Evolutionary conservation across 805 yeast genomes (phyloP), one percentile per base, ranked within the genome.

Genomic region (Candida ulmi): DNA sequence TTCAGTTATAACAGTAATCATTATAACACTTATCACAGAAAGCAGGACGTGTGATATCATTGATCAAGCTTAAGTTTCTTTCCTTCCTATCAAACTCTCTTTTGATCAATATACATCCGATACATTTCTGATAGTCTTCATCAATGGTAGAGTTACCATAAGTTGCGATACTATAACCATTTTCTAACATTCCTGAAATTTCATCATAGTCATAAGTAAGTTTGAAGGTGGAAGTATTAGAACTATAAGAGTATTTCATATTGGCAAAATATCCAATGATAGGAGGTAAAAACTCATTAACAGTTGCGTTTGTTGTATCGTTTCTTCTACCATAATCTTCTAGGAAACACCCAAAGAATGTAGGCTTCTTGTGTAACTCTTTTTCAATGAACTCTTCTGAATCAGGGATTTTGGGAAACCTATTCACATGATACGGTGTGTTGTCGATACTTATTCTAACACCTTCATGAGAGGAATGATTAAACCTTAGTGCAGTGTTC

Each of bases 271-370:
- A 78, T 0, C 79, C 66, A 15, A 79, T 62, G 28, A 79, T 51
- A 0, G 86, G 85, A 2, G 80, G 79, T 12, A 68, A 29, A 39
- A 51, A 42, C n/a, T 42, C 33, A 31, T 49, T 39, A 5, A 35
- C 26, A 11, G 15, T 28, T 3, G 17, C 28, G 8, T 12, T 11
- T 4, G 2, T 25, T 11, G 33, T 5, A 9, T 32, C 31, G 9
- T 37, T 39, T 32, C 47, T 35, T 23, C 27, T 47, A 11, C 40
- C 46, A 33, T 36, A 50, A 27, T 37, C 37, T 13, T 40, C 55
- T 29, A 47, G 44, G 36, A 39, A 30, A 62, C 96, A 90, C 5
- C 97, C 96, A 55, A 88, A 83, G 60, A 88, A 87, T 0, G 80
- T 66, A 12, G 96, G 96, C 42, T 63, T 72, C 9, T 75, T 64